phyloP scores from a whole-genome alignment of 441 rosid genomes.

The Corymbia calophylla region DNA sequence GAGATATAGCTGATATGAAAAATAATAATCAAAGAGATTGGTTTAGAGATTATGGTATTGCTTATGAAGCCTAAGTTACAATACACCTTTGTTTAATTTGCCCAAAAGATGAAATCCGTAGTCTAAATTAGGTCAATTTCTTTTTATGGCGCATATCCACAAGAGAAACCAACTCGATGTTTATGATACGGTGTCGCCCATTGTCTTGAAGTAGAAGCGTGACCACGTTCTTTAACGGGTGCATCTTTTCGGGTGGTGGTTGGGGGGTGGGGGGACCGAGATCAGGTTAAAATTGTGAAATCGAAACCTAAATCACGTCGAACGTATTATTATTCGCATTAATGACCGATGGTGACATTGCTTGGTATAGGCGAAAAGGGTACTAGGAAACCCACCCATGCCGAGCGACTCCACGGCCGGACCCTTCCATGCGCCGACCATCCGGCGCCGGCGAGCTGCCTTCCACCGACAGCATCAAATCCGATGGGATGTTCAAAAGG shows the following conservation, averaged over 20 bases:
- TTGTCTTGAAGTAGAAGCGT: neutral
- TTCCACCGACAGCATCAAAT: neutral
- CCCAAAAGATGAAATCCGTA: neutral
- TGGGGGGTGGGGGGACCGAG: neutral
- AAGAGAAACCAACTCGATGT: neutral
- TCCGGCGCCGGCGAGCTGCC: neutral
- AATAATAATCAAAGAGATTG: neutral
- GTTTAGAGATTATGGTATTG: neutral
- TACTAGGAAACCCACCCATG: rapidly evolving
- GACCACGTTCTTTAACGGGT: neutral
- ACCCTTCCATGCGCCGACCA: neutral
- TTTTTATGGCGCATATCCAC: neutral
- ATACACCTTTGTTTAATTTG: neutral
- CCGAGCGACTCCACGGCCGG: neutral
- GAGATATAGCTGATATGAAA: neutral
- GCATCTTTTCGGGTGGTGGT: neutral
- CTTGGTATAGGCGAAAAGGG: neutral
- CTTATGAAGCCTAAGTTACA: neutral
- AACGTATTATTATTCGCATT: neutral
- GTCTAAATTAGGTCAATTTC: neutral
- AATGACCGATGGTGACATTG: neutral
- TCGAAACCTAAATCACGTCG: neutral
- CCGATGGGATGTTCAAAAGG: neutral
- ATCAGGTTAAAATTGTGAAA: neutral
- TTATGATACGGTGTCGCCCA: too few relatives aligned